phyloP scores from a whole-genome alignment of 208 protist genomes.

The Jaenimonas drosophilae region DNA sequence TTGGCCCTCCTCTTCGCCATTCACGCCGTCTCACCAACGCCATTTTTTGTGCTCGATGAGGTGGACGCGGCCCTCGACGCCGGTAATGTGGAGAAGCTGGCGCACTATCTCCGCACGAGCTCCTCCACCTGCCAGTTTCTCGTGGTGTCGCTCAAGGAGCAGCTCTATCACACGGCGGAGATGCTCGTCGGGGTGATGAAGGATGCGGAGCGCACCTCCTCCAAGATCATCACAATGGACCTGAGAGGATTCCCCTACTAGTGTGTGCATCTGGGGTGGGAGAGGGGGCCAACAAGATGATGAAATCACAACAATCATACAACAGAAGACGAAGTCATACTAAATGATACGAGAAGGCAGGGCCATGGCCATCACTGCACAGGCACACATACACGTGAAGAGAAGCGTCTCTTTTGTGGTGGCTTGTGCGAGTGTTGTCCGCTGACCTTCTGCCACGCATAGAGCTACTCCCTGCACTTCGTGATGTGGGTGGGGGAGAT shows the following conservation, averaged over 20 bases:
- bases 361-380: too few species aligned
- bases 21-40: constrained; percentile 92
- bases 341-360: too few species aligned
- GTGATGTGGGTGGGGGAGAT: too few species aligned
- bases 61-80: constrained; percentile 98
- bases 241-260: constrained; percentile 76
- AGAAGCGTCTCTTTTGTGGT: too few species aligned
- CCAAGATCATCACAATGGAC: constrained; percentile 82
- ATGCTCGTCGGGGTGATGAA: constrained; percentile 95
- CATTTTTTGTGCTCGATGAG: constrained; percentile 99
- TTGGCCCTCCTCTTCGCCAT: constrained; percentile 98
- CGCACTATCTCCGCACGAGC: constrained; percentile 88
- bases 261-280: not conserved
- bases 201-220: constrained; percentile 77
- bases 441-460: too few species aligned
- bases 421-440: too few species aligned
- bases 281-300: too few species aligned
- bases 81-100: constrained; percentile 94
- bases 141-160: constrained; percentile 97
- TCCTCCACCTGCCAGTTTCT: constrained; percentile 91
- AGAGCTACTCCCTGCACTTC: too few species aligned
- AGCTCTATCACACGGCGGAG: constrained; percentile 93
- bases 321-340: not conserved
- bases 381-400: too few species aligned
- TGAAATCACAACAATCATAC: not conserved